Evolutionary conservation across 78 protist species (phyloP), one percentile per base, ranked within the genome.

Genomic region (Tieghemostelium lacteum): DNA sequence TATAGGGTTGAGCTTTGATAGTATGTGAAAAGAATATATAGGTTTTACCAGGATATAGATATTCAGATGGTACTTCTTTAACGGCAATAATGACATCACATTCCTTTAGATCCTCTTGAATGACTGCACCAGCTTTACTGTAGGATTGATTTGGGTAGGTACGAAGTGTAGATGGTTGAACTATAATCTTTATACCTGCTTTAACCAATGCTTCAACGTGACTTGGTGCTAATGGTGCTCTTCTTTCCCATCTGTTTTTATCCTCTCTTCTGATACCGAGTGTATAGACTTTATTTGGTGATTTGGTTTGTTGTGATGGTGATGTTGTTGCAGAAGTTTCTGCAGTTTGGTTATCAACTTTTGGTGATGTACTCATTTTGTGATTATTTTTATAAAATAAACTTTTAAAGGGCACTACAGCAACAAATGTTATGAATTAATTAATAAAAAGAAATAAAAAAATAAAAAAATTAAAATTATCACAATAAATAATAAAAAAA

Each of bases 201-300:
- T 58, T 37, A 37, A 94, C 88, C 22, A 95, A 91, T 7, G 37
- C 64, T 60, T 34, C 72, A 33, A 97, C 98, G 33, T 96, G 92
- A n/a, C 40, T 22, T 14, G 99, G 99, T n/a, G 96, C 85, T n/a
- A 97, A 87, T 17, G 99, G 98, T n/a, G 88, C 95, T 33, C 99
- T 86, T 19, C 98, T 93, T 67, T 97, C 99, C 97, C 97, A 97
- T 8, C 93, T 52, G 83, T 94, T 95, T 86, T 96, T 96, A 77
- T 93, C 94, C 54, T 97, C 98, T 12, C 97, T 34, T 22, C 98
- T 76, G 42, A 96, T 72, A 45, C 95, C 98, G 26, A 96, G 50
- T 39, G 87, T 57, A 50, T 86, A 73, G 17, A 75, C 74, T 77
- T 40, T 77, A 40, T 16, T 66, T n/a, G n/a, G n/a, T n/a, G n/a